These are phyloP conservation scores for Gossypium lobatum DNA, from an alignment of 441 rosid species.

Conservation along the genomic window DNA sequence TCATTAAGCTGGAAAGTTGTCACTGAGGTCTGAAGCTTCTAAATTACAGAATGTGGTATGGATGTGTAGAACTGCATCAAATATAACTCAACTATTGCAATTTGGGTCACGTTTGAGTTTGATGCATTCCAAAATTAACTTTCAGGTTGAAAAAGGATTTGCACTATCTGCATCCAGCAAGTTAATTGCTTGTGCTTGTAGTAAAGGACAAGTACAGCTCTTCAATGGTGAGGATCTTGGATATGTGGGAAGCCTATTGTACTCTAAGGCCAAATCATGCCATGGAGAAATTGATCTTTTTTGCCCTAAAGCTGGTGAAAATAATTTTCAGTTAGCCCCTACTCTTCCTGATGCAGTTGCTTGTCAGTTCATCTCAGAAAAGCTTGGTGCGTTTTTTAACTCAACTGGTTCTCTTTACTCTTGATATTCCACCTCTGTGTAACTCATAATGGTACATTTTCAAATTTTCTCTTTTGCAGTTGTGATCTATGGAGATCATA, in stretches of 20 bases:
- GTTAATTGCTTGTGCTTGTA: slow-evolving; percentile 82
- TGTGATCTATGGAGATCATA: slow-evolving; percentile 70
- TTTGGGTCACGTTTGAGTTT: slow-evolving; percentile 14
- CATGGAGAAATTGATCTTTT: slow-evolving; percentile 22
- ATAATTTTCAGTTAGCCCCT: slow-evolving; percentile 22
- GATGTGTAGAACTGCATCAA: slow-evolving; percentile 1
- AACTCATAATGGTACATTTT: slow-evolving; percentile 9
- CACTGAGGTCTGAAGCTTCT: not conserved
- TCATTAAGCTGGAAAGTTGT: not conserved
- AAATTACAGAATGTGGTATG: not conserved
- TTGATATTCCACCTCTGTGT: slow-evolving; percentile 7
- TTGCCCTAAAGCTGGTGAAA: slow-evolving; percentile 18
- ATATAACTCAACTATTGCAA: slow-evolving; percentile 12
- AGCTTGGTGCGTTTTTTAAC: slow-evolving; percentile 46
- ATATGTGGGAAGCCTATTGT: slow-evolving; percentile 46
- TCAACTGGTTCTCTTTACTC: not conserved
- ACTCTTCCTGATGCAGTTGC: slow-evolving; percentile 72
- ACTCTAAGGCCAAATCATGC: slow-evolving; percentile 43
- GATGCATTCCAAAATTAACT: slow-evolving; percentile 18
- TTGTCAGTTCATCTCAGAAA: slow-evolving; percentile 65
- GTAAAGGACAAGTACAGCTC: slow-evolving; percentile 57
- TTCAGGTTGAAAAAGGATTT: slow-evolving; percentile 76
- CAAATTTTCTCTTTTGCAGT: slow-evolving; percentile 41
- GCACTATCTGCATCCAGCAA: slow-evolving; percentile 57
- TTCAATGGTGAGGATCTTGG: slow-evolving; percentile 37